These are phyloP conservation scores for Podospora pseudocomata DNA, from an alignment of 495 filamentous ascomycete species.

Conservation along the genomic window DNA sequence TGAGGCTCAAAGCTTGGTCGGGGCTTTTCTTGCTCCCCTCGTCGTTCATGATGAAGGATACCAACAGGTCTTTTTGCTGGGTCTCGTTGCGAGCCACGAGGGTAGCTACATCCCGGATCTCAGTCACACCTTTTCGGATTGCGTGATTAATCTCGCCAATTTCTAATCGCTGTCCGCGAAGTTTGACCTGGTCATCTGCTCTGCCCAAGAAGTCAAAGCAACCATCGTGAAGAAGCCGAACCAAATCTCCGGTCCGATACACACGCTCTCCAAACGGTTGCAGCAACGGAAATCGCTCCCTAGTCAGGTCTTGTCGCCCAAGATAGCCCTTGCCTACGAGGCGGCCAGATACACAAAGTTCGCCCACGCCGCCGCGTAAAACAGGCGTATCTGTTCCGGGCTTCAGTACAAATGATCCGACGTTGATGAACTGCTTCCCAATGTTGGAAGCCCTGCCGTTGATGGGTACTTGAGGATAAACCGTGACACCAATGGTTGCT, in stretches of 20 bases:
- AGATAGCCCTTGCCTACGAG: conserved; percentile 86
- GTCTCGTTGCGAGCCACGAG: conserved; percentile 54
- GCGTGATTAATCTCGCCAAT: conserved; percentile 71
- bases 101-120: conserved; percentile 58
- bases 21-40: conserved; percentile 4
- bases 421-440: conserved; percentile 76
- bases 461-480: conserved; percentile 65
- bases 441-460: conserved; percentile 81
- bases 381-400: conserved; percentile 66
- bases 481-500: conserved; percentile 81
- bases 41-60: conserved; percentile 58
- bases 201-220: conserved; percentile 72
- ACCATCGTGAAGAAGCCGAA: conserved; percentile 65
- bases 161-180: conserved; percentile 74
- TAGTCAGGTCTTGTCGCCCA: conserved; percentile 66
- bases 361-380: conserved; percentile 74
- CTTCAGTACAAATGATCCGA: conserved; percentile 73
- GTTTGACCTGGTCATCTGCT: conserved; percentile 75
- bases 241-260: conserved; percentile 79
- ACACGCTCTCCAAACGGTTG: conserved; percentile 49
- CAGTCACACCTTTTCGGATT: conserved; percentile 48
- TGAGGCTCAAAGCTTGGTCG: conserved; percentile 27
- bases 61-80: conserved; percentile 65
- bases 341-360: conserved; percentile 81
- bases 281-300: conserved; percentile 59